These are phyloP conservation scores for Saccharomycopsis sp. DNA, from an alignment of 805 yeast species.

Conservation along the genomic window DNA sequence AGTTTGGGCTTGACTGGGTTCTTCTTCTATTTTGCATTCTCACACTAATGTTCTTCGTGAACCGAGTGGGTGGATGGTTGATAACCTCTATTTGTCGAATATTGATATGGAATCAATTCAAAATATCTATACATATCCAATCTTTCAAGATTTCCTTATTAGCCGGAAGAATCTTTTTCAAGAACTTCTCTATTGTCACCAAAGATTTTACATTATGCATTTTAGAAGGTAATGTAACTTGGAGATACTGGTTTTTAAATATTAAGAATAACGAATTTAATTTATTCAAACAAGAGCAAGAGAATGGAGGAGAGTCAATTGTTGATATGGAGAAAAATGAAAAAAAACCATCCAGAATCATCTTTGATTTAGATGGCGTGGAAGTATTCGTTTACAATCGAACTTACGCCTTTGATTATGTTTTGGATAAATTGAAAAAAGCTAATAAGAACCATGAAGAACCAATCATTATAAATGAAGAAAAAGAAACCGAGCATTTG, in stretches of 20 bases:
- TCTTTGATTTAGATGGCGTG: constrained; percentile 58
- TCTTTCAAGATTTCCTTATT: constrained; percentile 67
- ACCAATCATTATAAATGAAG: neutral
- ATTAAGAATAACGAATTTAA: constrained; percentile 24
- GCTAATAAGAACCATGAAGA: neutral
- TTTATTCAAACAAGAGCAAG: constrained; percentile 19
- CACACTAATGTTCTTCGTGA: constrained; percentile 64
- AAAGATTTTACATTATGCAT: constrained; percentile 62
- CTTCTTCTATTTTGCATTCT: constrained; percentile 50
- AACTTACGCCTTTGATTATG: constrained; percentile 62
- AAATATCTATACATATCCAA: constrained; percentile 54
- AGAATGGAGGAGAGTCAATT: constrained; percentile 12
- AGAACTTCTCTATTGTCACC: constrained; percentile 65
- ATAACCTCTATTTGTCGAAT: constrained; percentile 42
- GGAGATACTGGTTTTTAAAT: constrained; percentile 79
- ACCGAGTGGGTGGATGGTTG: constrained; percentile 54
- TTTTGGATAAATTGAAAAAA: constrained; percentile 32
- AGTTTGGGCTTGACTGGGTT: constrained; percentile 78
- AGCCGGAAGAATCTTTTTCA: constrained; percentile 75
- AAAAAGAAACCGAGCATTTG: neutral
- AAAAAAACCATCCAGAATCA: constrained; percentile 44
- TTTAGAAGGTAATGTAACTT: constrained; percentile 64
- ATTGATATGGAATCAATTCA: constrained; percentile 52
- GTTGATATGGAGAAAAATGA: constrained; percentile 27
- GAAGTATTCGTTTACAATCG: constrained; percentile 81